These are phyloP conservation scores for Stygiomarasmius scandens DNA, from an alignment of 1,284 basidiomycete genomes.

Conservation along the genomic window DNA sequence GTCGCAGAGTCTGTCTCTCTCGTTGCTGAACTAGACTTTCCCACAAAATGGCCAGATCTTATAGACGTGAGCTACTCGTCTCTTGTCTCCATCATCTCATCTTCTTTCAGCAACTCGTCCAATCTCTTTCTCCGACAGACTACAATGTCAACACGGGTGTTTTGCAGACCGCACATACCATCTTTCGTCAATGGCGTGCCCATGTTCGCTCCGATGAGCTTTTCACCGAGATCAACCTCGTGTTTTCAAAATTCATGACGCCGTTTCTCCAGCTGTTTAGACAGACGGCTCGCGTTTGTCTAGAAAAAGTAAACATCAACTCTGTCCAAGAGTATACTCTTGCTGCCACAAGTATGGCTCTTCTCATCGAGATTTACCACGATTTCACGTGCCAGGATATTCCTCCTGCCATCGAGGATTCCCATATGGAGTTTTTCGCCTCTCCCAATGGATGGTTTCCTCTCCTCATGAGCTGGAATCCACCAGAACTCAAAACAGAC, in stretches of 20 bases:
- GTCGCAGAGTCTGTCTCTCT: conserved; percentile 88
- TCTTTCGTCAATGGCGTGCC: conserved; percentile 92
- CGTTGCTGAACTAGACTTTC: conserved; percentile 89
- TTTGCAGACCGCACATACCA: conserved; percentile 93
- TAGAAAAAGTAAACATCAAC: conserved; percentile 39
- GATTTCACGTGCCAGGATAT: conserved; percentile 96
- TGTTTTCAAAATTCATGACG: conserved; percentile 80
- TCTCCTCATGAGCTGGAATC: conserved; percentile 80
- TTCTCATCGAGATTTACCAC: conserved; percentile 88
- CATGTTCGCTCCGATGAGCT: conserved; percentile 88
- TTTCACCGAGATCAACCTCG: conserved; percentile 92
- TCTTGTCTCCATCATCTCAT: conserved; percentile 8
- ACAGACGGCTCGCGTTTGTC: conserved; percentile 51
- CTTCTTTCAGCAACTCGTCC: conserved; percentile 74
- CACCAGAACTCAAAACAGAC: conserved; percentile 67
- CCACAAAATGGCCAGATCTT: conserved; percentile 80
- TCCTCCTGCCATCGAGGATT: conserved; percentile 93
- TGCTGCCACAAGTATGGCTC: conserved; percentile 75
- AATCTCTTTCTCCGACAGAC: conserved; percentile 75
- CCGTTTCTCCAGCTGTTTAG: conserved; percentile 87
- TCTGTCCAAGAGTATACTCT: conserved; percentile 45
- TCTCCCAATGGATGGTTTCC: conserved; percentile 73
- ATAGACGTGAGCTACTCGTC: conserved; percentile 61
- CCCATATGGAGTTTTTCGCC: conserved; percentile 81
- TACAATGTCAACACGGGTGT: conserved; percentile 89